Evolutionary conservation across 768 basidiomycete genomes (phyloP), one percentile per base, ranked within the genome.

Genomic region (Kwoniella heveanensis): DNA sequence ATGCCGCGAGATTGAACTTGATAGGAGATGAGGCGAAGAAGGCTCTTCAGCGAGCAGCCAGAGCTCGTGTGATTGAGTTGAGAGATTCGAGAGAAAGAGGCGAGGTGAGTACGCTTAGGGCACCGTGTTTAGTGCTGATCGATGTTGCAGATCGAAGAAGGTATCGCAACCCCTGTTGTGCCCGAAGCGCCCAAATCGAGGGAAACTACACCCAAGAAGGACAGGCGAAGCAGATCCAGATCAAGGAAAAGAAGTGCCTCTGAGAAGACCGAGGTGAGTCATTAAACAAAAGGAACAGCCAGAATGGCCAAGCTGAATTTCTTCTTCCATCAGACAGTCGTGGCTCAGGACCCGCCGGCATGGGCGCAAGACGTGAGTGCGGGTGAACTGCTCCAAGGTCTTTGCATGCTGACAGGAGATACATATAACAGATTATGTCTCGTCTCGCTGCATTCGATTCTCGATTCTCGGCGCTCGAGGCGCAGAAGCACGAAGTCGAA

Each of bases 11-110:
- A 36, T 48, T 77, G 48, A 72, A 74, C 21, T 37, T 72, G 47
- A 68, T 79, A 46, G 78, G 78, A 1, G 71, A 67, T 5, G 71
- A 73, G 15, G 78, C 78, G 19, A 77, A 75, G 60, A 69, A 73
- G 61, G 78, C 78, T 19, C 48, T 79, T 6, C 60, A 76, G 21
- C 27, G 75, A n/a, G 78, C 78, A 12, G 78, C 76, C 12, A 71
- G 70, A 56, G 72, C 73, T 3, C 57, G 77, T 44, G 75, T 79
- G 3, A 75, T 78, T 24, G 75, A 77, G 49, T 57, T 79, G 57
- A 72, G 65, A 30, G 67, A 69, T 49, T 55, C 73, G 47, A 68
- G 62, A 36, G 60, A 53, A 46, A 65, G 57, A 30, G 64, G 64
- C 6, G 55, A 64, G 58, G 72, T 76, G 48, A 62, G 67, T n/a